Evolutionary conservation across 805 yeast species (phyloP).

Genomic region (Ogataea corticis): DNA sequence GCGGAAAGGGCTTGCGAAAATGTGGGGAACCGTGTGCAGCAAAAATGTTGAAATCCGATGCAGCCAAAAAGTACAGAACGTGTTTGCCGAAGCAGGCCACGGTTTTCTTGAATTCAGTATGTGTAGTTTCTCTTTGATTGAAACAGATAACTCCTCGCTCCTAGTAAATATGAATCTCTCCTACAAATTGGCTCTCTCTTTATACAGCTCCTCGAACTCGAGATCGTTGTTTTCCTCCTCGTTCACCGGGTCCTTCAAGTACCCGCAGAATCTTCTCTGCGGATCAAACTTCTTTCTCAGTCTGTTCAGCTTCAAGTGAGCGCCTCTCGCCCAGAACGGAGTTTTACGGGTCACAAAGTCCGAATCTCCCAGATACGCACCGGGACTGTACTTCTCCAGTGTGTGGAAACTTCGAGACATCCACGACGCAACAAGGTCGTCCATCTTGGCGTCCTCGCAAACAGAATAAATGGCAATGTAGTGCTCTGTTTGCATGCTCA

Average conservation of each 20-base stretch:
- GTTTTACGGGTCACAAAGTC: conserved; percentile 12
- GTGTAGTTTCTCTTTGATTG: too few relatives aligned
- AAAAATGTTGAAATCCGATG: too few relatives aligned
- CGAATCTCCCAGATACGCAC: conserved; percentile 13
- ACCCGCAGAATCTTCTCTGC: conserved; percentile 10
- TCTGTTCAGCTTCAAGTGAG: conserved; percentile 8
- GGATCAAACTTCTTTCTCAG: conserved; percentile 8
- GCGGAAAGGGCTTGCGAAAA: too few relatives aligned
- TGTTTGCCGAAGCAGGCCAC: too few relatives aligned
- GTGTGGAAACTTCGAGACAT: conserved; percentile 10
- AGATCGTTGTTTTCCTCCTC: conserved; percentile 10
- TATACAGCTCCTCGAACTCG: conserved; percentile 2
- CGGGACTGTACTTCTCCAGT: conserved; percentile 10
- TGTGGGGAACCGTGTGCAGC: too few relatives aligned
- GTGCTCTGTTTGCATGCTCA: conserved; percentile 12
- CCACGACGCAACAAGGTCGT: conserved; percentile 9
- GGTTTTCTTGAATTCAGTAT: too few relatives aligned
- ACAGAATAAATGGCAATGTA: conserved; percentile 11
- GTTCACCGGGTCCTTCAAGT: conserved; percentile 7
- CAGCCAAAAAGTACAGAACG: too few relatives aligned
- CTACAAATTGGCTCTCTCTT: conserved; percentile 2
- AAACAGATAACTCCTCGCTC: too few relatives aligned
- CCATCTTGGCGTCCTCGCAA: conserved; percentile 7
- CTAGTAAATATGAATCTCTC: too few relatives aligned
- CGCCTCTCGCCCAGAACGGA: conserved; percentile 10